A percentile compares a stretch with the other conserved stretches of the same genome.
Conservation (phyloP, 108 stramenopile species). For the Pseudonitzschia pungens region DNA sequence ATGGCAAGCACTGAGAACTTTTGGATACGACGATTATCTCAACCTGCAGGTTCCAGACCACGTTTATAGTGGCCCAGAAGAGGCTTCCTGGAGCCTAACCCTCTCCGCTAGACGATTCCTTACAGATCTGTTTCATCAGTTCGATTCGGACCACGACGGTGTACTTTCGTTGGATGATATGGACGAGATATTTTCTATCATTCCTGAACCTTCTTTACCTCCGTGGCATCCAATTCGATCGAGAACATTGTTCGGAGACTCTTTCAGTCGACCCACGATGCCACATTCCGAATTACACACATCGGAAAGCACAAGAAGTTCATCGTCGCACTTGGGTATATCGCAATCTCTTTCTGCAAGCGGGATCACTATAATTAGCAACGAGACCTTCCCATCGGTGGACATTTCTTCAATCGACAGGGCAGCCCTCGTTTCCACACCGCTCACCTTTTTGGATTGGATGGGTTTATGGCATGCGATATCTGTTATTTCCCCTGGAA, state of each 20-base stretch:
- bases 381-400: constrained; percentile 58
- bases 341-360: constrained; percentile 58
- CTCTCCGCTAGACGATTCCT: constrained; percentile 54
- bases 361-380: constrained; percentile 74
- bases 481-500: constrained; percentile 60
- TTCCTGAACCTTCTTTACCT: constrained; percentile 57
- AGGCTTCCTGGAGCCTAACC: constrained; percentile 48
- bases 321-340: constrained; percentile 35
- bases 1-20: constrained; percentile 73
- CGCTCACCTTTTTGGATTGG: constrained; percentile 71
- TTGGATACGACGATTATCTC: constrained; percentile 76
- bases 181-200: constrained; percentile 59
- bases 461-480: constrained; percentile 81
- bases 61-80: constrained; percentile 24
- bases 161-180: constrained; percentile 60
- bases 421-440: constrained; percentile 28
- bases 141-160: constrained; percentile 67
- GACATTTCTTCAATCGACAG: constrained; percentile 43
- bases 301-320: constrained; percentile 20
- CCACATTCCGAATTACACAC: constrained; percentile 30
- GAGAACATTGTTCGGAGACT: constrained; percentile 47
- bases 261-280: constrained; percentile 60
- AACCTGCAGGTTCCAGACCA: constrained; percentile 56
- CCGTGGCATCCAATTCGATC: constrained; percentile 74
- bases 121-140: constrained; percentile 63